Conservation (phyloP, 192 early-diverging fungal species). For the Coemansia sp. region DNA sequence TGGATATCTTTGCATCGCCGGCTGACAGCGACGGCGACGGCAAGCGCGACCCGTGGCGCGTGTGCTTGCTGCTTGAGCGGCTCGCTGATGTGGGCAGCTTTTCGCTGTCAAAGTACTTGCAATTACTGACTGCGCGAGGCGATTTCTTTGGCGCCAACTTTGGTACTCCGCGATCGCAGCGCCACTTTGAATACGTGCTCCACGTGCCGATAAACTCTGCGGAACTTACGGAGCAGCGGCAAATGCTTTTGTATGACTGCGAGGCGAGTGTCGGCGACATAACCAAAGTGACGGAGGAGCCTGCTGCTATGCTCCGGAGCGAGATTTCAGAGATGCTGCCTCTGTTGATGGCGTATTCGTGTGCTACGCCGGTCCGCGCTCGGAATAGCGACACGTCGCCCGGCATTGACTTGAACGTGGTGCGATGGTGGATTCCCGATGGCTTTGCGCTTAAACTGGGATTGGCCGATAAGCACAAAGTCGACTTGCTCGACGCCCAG, state of each 20-base stretch:
- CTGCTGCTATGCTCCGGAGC: constrained; percentile 21
- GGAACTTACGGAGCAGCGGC: constrained; percentile 11
- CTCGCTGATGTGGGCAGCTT: constrained; percentile 36
- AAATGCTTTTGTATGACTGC: constrained; percentile 32
- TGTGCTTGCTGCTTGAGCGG: constrained; percentile 37
- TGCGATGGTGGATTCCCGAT: constrained; percentile 33
- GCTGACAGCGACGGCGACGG: neutral
- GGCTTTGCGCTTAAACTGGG: neutral
- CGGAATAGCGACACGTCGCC: constrained; percentile 4
- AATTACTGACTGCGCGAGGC: constrained; percentile 44
- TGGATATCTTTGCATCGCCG: constrained; percentile 30
- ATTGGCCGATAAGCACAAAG: neutral
- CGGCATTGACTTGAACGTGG: constrained; percentile 8
- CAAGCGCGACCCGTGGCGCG: neutral
- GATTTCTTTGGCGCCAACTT: constrained; percentile 31
- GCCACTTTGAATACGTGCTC: constrained; percentile 33
- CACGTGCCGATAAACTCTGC: constrained; percentile 7
- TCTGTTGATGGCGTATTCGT: constrained; percentile 23
- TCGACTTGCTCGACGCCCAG: constrained; percentile 10
- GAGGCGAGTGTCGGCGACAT: neutral
- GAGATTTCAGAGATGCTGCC: constrained; percentile 15
- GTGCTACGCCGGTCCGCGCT: constrained; percentile 20
- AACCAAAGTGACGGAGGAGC: neutral
- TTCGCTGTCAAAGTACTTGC: constrained; percentile 38
- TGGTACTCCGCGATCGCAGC: constrained; percentile 16